Conservation (phyloP, 768 basidiomycete genomes). For the Rhizopogon sp. region DNA sequence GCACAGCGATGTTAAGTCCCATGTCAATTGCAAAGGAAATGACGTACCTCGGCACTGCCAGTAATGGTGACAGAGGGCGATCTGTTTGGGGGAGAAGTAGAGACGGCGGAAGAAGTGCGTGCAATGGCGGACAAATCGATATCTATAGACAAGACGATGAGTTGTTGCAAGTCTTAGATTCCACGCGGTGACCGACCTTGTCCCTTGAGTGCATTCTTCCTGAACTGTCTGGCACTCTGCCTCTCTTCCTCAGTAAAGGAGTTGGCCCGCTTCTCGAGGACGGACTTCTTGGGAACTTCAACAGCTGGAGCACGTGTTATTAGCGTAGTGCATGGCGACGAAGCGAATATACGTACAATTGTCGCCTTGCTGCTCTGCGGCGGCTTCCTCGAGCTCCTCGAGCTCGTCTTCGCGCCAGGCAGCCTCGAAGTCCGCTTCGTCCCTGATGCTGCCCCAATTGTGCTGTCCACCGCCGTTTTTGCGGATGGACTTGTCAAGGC, state of each 20-base stretch:
- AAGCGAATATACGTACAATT: neutral
- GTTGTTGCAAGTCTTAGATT: neutral
- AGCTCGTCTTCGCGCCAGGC: constrained; percentile 57
- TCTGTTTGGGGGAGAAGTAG: constrained; percentile 40
- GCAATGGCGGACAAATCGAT: constrained; percentile 78
- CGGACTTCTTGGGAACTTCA: constrained; percentile 18
- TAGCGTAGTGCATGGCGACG: neutral
- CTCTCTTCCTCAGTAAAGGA: constrained; percentile 60
- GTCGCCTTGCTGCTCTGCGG: constrained; percentile 9
- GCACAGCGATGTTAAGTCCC: neutral
- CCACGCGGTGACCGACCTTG: constrained; percentile 32
- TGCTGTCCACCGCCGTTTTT: constrained; percentile 79
- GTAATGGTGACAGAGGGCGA: constrained; percentile 1
- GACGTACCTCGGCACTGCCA: constrained; percentile 16
- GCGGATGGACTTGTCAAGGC: constrained; percentile 64
- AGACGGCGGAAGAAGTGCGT: constrained; percentile 72
- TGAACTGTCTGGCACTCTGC: constrained; percentile 57
- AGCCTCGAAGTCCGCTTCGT: constrained; percentile 59
- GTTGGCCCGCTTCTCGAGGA: constrained; percentile 32
- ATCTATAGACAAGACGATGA: constrained; percentile 8
- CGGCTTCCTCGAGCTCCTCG: constrained; percentile 32
- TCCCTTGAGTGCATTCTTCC: constrained; percentile 68
- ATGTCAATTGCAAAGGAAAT: neutral
- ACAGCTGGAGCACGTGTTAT: constrained; percentile 10
- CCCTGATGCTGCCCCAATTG: constrained; percentile 76